Evolutionary conservation across 192 early-diverging fungal species (phyloP), one percentile per base, ranked within the genome.

Genomic region (Backusella parvicylindrica): DNA sequence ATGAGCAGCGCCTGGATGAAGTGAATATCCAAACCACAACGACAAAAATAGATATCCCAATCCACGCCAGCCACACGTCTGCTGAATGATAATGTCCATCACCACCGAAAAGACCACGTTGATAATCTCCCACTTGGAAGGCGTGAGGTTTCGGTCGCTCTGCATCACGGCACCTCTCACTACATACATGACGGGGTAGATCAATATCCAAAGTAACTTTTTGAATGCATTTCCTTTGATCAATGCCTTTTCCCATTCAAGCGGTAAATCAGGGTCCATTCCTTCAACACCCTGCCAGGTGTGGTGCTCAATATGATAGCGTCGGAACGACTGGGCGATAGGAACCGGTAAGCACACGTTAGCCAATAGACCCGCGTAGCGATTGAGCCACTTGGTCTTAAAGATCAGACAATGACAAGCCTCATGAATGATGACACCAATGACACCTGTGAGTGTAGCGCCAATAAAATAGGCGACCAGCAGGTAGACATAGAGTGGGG

Each of bases 221-320:
- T 85, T 77, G 30, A 90, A 69, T 8, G 88, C 83, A 73, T 90
- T 89, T 64, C 91, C 91, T 8, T 86, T 85, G 70, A 94, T 90
- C 67, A 97, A 78, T 32, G 86, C 87, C 79, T 88, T 90, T 82
- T 99, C 96, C 87, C 93, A 91, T 64, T 94, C 90, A 8, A 95
- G 84, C 6, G 97, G 97, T 30, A 99, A 87, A 79, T 99, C 97
- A 64, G 95, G 93, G 78, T 99, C 97, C 77, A 93, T 89, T 18
- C 95, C 96, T 28, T 91, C 89, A 15, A 98, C 96, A 18, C 97
- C 97, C 84, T 97, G 96, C 84, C 91, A 97, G n/a, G 94, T 93
- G 85, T 99, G 97, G 82, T 99, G 97, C 82, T 97, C 97, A 71
- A 98, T 86, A 83, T 99, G 97, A 77, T 94, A 93, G 5, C 92